A percentile compares a stretch with the other conserved stretches of the same genome.
These are phyloP conservation scores for Aspergillus kassunensis DNA, from an alignment of 495 filamentous ascomycete genomes.

Conservation along the genomic window DNA sequence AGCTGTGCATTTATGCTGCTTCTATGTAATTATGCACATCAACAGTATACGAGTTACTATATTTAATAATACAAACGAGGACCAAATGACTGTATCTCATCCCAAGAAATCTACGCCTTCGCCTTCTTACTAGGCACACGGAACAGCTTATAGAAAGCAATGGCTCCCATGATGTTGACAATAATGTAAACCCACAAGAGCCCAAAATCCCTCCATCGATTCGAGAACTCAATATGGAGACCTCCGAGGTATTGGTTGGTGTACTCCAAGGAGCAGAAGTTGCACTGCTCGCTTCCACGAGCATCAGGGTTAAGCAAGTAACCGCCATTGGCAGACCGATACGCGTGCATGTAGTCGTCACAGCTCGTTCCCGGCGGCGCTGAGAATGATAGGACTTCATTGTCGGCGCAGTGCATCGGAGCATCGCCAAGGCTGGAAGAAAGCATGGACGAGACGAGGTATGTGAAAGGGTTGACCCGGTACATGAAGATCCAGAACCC, in stretches of 20 bases:
- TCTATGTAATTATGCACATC: no score
- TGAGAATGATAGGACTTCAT: slow-evolving; percentile 51
- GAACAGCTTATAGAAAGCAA: slow-evolving; percentile 65
- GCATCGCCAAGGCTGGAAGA: slow-evolving; percentile 48
- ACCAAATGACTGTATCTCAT: no score
- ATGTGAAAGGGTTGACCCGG: slow-evolving; percentile 59
- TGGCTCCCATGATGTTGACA: slow-evolving; percentile 61
- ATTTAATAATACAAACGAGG: no score
- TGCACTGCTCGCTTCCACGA: slow-evolving; percentile 30
- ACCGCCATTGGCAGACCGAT: slow-evolving; percentile 2
- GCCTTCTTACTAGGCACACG: slow-evolving; percentile 53
- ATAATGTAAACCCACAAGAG: slow-evolving; percentile 54
- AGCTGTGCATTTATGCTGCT: background rate
- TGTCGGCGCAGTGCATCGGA: slow-evolving; percentile 46
- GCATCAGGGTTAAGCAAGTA: slow-evolving; percentile 23
- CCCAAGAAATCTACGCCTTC: no score
- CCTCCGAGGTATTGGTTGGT: slow-evolving; percentile 39
- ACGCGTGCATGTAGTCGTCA: slow-evolving; percentile 35
- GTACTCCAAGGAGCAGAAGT: slow-evolving; percentile 37
- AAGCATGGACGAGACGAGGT: slow-evolving; percentile 25
- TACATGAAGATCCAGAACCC: slow-evolving; percentile 75
- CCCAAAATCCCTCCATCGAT: slow-evolving; percentile 45
- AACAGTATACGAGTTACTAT: no score
- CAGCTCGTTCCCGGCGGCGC: slow-evolving; percentile 49
- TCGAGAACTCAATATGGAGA: slow-evolving; percentile 32